Evolutionary conservation across 495 filamentous ascomycete genomes (phyloP).

Genomic region (Podospora sp.): DNA sequence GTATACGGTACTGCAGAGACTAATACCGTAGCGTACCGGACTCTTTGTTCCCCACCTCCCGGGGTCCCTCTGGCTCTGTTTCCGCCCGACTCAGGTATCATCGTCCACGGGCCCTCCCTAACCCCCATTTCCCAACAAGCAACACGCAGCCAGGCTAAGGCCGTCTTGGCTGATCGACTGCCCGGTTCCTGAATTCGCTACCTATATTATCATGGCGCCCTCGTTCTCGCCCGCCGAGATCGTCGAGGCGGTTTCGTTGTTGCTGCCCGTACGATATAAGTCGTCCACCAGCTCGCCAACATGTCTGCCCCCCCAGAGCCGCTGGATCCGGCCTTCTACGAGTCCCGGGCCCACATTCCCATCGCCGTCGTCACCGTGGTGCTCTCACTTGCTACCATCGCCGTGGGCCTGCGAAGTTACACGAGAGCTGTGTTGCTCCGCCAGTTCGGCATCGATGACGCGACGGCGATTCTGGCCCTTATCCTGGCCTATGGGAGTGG

Average conservation of each 20-base stretch:
- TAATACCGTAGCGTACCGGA: too few relatives aligned
- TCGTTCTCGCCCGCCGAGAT: background rate
- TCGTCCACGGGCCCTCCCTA: background rate
- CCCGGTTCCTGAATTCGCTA: background rate
- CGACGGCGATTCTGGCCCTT: constrained; percentile 31
- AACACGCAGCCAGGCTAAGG: background rate
- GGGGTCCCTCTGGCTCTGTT: background rate
- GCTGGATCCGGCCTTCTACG: constrained; percentile 21
- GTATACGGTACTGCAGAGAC: too few relatives aligned
- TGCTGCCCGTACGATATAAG: background rate
- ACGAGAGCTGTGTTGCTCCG: constrained; percentile 42
- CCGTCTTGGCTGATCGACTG: background rate
- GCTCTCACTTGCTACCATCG: constrained; percentile 34
- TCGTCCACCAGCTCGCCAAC: background rate
- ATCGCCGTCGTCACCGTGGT: constrained; percentile 27
- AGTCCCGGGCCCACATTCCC: constrained; percentile 28
- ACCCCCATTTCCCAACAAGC: background rate
- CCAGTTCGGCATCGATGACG: constrained; percentile 49
- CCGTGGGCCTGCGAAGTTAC: constrained; percentile 44
- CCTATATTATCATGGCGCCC: background rate
- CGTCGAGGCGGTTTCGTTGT: background rate
- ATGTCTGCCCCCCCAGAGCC: background rate
- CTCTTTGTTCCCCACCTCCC: background rate
- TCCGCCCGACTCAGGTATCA: background rate
- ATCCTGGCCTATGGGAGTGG: constrained; percentile 33